These are phyloP conservation scores for Talaromyces marneffei DNA, from an alignment of 2,329 filamentous ascomycete genomes.

Conservation along the genomic window DNA sequence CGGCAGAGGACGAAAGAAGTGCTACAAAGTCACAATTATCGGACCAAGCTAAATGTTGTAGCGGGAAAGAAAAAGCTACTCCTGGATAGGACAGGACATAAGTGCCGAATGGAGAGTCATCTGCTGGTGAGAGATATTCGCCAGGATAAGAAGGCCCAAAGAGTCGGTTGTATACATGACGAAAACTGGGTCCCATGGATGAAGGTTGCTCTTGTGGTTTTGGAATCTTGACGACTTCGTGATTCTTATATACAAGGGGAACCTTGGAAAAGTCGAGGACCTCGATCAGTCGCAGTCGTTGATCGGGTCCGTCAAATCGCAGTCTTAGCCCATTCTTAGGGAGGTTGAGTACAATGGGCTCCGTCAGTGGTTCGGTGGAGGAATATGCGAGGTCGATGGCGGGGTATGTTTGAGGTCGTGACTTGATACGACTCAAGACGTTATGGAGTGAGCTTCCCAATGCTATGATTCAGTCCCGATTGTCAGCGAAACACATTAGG, in stretches of 20 bases:
- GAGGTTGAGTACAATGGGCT: constrained; percentile 69
- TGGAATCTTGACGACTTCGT: constrained; percentile 63
- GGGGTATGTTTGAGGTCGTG: constrained; percentile 75
- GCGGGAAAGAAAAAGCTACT: constrained; percentile 83
- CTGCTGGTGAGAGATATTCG: constrained; percentile 69
- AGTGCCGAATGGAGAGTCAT: constrained; percentile 56
- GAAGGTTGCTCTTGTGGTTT: constrained; percentile 30
- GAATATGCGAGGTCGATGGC: constrained; percentile 79
- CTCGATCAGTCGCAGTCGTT: constrained; percentile 85
- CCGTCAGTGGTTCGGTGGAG: constrained; percentile 63
- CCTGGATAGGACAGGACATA: constrained; percentile 94
- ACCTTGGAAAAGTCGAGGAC: constrained; percentile 84
- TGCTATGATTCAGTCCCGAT: constrained; percentile 47
- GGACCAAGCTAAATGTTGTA: constrained; percentile 69
- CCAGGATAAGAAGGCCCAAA: constrained; percentile 91
- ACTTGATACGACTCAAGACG: constrained; percentile 78
- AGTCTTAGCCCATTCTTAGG: constrained; percentile 82
- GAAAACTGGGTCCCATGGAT: constrained; percentile 65
- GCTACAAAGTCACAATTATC: constrained; percentile 73
- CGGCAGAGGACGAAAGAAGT: constrained; percentile 71
- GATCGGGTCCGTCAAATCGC: constrained; percentile 89
- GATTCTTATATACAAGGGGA: constrained; percentile 72
- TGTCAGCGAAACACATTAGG: background rate
- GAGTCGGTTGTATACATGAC: constrained; percentile 87
- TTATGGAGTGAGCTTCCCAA: constrained; percentile 90